Conservation (phyloP, 2,329 filamentous ascomycete genomes). For the Colletotrichum scovillei region DNA sequence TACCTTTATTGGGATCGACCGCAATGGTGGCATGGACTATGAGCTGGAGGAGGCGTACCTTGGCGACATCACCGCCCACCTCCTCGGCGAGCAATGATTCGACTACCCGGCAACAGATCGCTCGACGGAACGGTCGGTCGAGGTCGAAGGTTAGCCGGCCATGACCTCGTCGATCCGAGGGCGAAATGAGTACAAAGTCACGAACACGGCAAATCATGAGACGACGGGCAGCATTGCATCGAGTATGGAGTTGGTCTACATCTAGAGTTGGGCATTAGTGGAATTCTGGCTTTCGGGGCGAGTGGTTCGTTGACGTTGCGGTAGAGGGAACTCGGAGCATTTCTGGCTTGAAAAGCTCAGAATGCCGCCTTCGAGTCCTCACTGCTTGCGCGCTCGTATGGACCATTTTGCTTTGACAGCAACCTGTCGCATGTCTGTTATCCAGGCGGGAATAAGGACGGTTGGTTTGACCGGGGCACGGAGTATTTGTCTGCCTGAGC, state of each 20-base stretch:
- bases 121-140: neutral
- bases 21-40: slow-evolving; percentile 82
- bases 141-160: neutral
- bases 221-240: slow-evolving; percentile 13
- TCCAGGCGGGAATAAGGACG: neutral
- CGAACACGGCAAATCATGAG: neutral
- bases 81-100: slow-evolving; percentile 78
- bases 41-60: slow-evolving; percentile 90
- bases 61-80: slow-evolving; percentile 86
- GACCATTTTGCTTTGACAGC: neutral
- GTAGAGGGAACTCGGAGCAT: neutral
- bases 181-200: neutral
- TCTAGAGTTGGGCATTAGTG: slow-evolving; percentile 20
- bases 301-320: neutral
- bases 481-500: neutral
- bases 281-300: neutral
- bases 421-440: neutral
- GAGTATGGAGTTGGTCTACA: slow-evolving; percentile 20
- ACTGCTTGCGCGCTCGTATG: neutral
- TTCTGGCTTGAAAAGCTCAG: neutral
- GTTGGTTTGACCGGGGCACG: neutral
- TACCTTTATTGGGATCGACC: slow-evolving; percentile 82
- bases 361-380: neutral
- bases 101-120: neutral
- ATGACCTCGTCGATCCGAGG: neutral